Percentiles rank a stretch among this genome's conserved stretches.
Evolutionary conservation across 179 eudicot genomes (phyloP).

Genomic region (Actinidia polygama): DNA sequence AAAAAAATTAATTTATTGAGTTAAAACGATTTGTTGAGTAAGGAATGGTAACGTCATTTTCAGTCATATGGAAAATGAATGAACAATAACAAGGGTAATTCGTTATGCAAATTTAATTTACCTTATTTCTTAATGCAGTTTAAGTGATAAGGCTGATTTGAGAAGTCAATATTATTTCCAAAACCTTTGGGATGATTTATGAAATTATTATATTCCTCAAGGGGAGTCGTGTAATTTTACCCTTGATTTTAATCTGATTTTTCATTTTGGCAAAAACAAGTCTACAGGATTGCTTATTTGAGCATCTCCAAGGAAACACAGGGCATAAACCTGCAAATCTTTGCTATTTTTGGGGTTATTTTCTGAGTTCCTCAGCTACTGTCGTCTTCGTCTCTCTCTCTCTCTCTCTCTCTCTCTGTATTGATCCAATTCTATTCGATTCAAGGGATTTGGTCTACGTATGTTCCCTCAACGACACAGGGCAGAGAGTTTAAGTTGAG

Average conservation of each 20-base stretch:
- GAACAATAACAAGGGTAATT: too few relatives aligned
- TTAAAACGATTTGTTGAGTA: too few relatives aligned
- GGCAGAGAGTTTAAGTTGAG: background rate
- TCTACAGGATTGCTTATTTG: background rate
- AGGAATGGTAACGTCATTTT: too few relatives aligned
- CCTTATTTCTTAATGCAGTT: too few relatives aligned
- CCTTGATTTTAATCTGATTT: too few relatives aligned
- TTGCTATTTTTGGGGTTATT: constrained; percentile 16
- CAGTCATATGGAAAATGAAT: too few relatives aligned
- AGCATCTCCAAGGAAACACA: constrained; percentile 10
- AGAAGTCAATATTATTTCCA: too few relatives aligned
- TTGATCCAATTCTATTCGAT: background rate
- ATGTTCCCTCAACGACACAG: constrained; percentile 6
- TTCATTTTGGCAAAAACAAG: background rate
- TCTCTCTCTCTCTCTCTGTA: background rate
- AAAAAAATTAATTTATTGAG: too few relatives aligned
- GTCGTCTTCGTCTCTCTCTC: constrained; percentile 13
- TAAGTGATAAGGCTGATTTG: too few relatives aligned
- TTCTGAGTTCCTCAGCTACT: background rate
- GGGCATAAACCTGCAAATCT: constrained; percentile 19
- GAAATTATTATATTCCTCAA: too few relatives aligned
- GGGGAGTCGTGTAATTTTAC: background rate
- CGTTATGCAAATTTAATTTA: too few relatives aligned
- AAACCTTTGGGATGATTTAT: too few relatives aligned
- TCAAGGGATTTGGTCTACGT: background rate